A percentile compares a stretch with the other conserved stretches of the same genome.
phyloP scores from a whole-genome alignment of 2,329 filamentous ascomycete species.

The Nemania sp. region DNA sequence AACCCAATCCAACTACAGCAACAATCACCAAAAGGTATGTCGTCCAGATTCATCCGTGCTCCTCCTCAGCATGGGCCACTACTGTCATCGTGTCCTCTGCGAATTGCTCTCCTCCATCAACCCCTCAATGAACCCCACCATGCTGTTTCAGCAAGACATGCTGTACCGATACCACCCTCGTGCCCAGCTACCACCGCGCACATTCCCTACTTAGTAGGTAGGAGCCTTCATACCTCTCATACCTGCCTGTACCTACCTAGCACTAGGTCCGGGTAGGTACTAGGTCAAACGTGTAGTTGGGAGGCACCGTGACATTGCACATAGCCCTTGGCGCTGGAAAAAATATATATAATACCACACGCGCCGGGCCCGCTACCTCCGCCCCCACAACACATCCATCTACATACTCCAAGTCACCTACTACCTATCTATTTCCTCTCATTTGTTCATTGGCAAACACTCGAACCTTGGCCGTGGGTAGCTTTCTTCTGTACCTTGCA shows the following conservation, averaged over 20 bases:
- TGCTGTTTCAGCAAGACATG: background rate
- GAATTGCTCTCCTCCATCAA: conserved; percentile 2
- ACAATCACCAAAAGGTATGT: conserved; percentile 7
- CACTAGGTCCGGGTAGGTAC: too few species aligned
- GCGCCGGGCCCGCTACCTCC: background rate
- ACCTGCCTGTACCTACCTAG: background rate
- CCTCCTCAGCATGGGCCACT: too few species aligned
- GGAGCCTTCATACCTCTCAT: too few species aligned
- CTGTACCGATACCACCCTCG: too few species aligned
- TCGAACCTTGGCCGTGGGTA: conserved; percentile 7
- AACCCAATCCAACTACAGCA: background rate
- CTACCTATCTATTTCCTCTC: background rate
- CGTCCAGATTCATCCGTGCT: background rate
- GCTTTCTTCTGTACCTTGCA: conserved; percentile 18
- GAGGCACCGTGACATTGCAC: too few species aligned
- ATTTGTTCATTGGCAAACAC: conserved; percentile 4
- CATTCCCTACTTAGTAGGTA: too few species aligned
- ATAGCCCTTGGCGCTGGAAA: background rate
- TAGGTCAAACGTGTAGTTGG: too few species aligned
- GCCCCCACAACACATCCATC: background rate
- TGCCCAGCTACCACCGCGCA: too few species aligned
- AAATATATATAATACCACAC: background rate
- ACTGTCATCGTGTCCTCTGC: background rate
- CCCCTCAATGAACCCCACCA: conserved; percentile 27
- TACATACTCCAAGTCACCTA: background rate